Percentiles rank a stretch among this genome's conserved stretches.
Evolutionary conservation across 805 yeast species (phyloP).

Genomic region (Ascoidea tarda): DNA sequence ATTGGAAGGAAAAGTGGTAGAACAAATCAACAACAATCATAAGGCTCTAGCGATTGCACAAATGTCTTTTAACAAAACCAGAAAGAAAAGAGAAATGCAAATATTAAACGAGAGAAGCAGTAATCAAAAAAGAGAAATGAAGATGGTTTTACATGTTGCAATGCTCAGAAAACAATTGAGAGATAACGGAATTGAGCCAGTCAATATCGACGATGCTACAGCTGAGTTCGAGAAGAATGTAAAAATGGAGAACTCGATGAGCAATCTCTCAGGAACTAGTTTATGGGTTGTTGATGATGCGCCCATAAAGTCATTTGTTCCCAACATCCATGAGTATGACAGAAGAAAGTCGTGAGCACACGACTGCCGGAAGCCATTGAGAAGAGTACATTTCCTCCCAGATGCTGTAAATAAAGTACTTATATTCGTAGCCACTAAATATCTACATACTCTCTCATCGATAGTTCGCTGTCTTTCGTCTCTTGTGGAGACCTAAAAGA

Average conservation of each 20-base stretch:
- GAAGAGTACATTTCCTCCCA: no score
- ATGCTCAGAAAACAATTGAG: conserved; percentile 44
- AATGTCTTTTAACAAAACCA: conserved; percentile 32
- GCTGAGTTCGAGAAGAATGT: conserved; percentile 43
- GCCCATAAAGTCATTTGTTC: conserved; percentile 34
- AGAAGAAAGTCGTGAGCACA: conserved; percentile 16
- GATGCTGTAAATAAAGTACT: no score
- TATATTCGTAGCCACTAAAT: no score
- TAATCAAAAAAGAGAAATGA: conserved; percentile 33
- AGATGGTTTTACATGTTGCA: conserved; percentile 56
- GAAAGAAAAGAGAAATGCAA: conserved; percentile 37
- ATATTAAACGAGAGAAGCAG: conserved; percentile 37
- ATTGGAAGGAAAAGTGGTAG: conserved; percentile 19
- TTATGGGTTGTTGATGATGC: conserved; percentile 46
- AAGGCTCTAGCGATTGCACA: conserved; percentile 24
- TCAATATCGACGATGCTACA: conserved; percentile 35
- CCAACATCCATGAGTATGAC: conserved; percentile 50
- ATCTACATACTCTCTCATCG: no score
- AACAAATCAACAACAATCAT: conserved; percentile 19
- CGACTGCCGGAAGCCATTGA: no score
- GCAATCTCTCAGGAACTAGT: conserved; percentile 37
- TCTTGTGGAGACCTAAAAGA: no score
- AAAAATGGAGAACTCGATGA: conserved; percentile 40
- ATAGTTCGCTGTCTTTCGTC: no score
- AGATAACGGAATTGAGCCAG: conserved; percentile 46